phyloP scores from a whole-genome alignment of 345 rosid species.

The Kandelia obovata region DNA sequence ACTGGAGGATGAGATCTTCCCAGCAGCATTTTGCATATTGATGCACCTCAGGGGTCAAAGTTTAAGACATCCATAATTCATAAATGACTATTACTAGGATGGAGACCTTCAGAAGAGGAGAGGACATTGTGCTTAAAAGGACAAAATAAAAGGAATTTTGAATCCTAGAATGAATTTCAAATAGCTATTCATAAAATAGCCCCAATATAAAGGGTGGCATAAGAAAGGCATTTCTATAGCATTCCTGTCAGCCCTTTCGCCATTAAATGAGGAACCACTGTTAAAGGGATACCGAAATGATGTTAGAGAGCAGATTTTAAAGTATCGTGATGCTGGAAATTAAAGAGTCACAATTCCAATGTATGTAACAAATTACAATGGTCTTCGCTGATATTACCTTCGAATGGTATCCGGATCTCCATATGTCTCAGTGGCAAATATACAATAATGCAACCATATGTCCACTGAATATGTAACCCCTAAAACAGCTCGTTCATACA shows the following conservation, averaged over 20 bases:
- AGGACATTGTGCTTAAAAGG: slow-evolving; percentile 21
- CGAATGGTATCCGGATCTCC: slow-evolving; percentile 92
- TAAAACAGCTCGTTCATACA: slow-evolving; percentile 86
- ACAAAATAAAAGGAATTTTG: slow-evolving; percentile 21
- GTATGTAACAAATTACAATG: slow-evolving; percentile 26
- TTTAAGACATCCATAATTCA: slow-evolving; percentile 42
- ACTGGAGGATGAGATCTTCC: slow-evolving; percentile 86
- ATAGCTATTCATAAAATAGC: slow-evolving; percentile 30
- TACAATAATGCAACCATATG: slow-evolving; percentile 91
- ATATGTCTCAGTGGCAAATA: slow-evolving; percentile 72
- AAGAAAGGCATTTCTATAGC: slow-evolving; percentile 38
- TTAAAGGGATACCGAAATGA: slow-evolving; percentile 62
- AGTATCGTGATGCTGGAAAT: slow-evolving; percentile 23
- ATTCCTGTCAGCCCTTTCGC: slow-evolving; percentile 65
- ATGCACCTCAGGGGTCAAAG: slow-evolving; percentile 66
- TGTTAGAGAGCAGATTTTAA: slow-evolving; percentile 54
- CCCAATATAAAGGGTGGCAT: slow-evolving; percentile 36
- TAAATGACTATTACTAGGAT: slow-evolving; percentile 41
- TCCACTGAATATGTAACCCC: slow-evolving; percentile 98
- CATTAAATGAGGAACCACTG: slow-evolving; percentile 61
- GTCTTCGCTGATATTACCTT: slow-evolving; percentile 57
- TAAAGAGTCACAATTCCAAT: slow-evolving; percentile 28
- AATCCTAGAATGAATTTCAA: slow-evolving; percentile 31
- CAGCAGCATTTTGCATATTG: slow-evolving; percentile 91
- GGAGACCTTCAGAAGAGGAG: slow-evolving; percentile 27